These are phyloP conservation scores for Sarocladium oryzae DNA, from an alignment of 2,329 filamentous ascomycete species.

Conservation along the genomic window DNA sequence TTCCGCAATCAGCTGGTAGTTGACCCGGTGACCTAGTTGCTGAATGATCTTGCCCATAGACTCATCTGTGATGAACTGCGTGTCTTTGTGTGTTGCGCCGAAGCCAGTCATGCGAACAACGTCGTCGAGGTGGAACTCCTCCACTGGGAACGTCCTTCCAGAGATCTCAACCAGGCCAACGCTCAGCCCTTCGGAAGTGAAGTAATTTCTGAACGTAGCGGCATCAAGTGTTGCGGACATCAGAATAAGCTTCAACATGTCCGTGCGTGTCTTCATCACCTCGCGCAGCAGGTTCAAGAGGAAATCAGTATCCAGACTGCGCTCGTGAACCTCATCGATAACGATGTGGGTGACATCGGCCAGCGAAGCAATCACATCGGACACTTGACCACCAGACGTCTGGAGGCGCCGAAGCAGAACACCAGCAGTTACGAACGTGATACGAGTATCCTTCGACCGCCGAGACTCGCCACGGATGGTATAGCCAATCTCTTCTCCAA, in stretches of 20 bases:
- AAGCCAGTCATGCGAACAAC: conserved; percentile 76
- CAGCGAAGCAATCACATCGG: conserved; percentile 74
- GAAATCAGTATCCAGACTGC: conserved; percentile 92
- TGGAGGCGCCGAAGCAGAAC: conserved; percentile 87
- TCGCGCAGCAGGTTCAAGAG: conserved; percentile 80
- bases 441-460: conserved; percentile 66
- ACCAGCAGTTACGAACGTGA: conserved; percentile 94
- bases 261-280: conserved; percentile 65
- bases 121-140: conserved; percentile 86
- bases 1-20: conserved; percentile 79
- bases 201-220: conserved; percentile 77
- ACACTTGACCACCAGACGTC: conserved; percentile 71
- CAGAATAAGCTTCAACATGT: conserved; percentile 80
- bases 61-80: conserved; percentile 39
- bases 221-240: conserved; percentile 97
- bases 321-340: conserved; percentile 94
- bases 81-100: conserved; percentile 42
- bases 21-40: conserved; percentile 74
- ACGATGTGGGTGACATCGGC: conserved; percentile 91
- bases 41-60: conserved; percentile 65
- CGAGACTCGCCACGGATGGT: conserved; percentile 87
- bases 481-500: conserved; percentile 88
- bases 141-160: conserved; percentile 82
- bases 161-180: conserved; percentile 83
- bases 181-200: conserved; percentile 56